Conservation (phyloP, 179 eudicot species). For the Spergularia azorica region DNA sequence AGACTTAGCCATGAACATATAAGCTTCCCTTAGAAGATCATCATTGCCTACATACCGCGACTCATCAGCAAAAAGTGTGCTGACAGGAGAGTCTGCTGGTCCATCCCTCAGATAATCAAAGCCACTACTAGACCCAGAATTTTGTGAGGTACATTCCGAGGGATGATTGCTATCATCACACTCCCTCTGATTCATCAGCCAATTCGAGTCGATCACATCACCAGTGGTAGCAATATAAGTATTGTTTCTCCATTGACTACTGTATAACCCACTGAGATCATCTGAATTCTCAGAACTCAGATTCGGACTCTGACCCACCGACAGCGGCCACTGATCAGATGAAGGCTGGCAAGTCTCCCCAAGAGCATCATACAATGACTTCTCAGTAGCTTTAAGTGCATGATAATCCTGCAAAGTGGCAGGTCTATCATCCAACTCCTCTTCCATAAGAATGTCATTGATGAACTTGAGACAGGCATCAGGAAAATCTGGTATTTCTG, state of each 20-base stretch:
- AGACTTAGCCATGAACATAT: constrained; percentile 4
- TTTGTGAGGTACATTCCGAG: constrained; percentile 23
- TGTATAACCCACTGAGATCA: constrained; percentile 14
- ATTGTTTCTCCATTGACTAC: constrained; percentile 11
- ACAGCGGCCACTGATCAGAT: constrained; percentile 13
- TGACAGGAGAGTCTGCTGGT: constrained; percentile 33
- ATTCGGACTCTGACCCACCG: constrained; percentile 7
- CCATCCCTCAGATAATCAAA: constrained; percentile 25
- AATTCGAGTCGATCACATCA: constrained; percentile 14
- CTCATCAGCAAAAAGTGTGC: constrained; percentile 29
- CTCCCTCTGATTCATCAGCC: constrained; percentile 19
- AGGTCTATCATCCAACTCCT: constrained; percentile 36
- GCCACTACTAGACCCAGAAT: constrained; percentile 27
- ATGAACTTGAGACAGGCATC: constrained; percentile 47
- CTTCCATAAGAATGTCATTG: constrained; percentile 62
- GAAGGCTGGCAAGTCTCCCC: constrained; percentile 28
- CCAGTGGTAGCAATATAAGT: neutral
- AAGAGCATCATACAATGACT: constrained; percentile 51
- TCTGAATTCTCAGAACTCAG: constrained; percentile 10
- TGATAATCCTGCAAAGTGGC: constrained; percentile 30
- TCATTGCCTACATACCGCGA: constrained; percentile 14
- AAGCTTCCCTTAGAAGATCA: neutral
- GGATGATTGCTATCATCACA: constrained; percentile 11
- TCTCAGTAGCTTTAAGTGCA: constrained; percentile 56
- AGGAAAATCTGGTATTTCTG: constrained; percentile 40